These are phyloP conservation scores for Pleurotus tuber-regium DNA, from an alignment of 768 basidiomycete genomes.

Conservation along the genomic window DNA sequence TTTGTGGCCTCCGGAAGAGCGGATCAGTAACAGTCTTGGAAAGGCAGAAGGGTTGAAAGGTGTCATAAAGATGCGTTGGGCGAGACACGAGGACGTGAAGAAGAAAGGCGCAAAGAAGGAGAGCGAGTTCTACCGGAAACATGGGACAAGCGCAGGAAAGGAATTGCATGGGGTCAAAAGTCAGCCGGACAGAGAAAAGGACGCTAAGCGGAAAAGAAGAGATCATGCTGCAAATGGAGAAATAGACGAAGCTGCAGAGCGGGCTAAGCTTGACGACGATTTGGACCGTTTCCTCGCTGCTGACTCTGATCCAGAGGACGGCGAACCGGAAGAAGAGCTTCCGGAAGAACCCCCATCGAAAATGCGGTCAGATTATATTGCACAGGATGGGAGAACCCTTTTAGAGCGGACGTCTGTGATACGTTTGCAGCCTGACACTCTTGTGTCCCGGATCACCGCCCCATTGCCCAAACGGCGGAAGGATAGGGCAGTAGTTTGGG, in stretches of 20 bases:
- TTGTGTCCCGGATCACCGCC: slow-evolving; percentile 45
- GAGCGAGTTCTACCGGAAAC: slow-evolving; percentile 78
- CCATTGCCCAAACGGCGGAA: slow-evolving; percentile 32
- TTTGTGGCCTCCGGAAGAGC: slow-evolving; percentile 78
- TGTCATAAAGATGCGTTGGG: slow-evolving; percentile 73
- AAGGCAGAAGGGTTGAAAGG: slow-evolving; percentile 68
- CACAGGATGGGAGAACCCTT: slow-evolving; percentile 46
- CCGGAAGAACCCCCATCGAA: slow-evolving; percentile 46
- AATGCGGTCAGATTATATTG: slow-evolving; percentile 68
- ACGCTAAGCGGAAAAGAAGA: slow-evolving; percentile 21
- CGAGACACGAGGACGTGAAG: slow-evolving; percentile 68
- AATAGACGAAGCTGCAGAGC: slow-evolving; percentile 29
- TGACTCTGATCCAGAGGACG: slow-evolving; percentile 29
- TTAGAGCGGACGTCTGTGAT: slow-evolving; percentile 54
- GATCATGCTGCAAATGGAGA: slow-evolving; percentile 32
- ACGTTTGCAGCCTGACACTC: slow-evolving; percentile 33
- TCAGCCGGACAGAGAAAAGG: slow-evolving; percentile 31
- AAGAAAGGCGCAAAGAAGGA: slow-evolving; percentile 68
- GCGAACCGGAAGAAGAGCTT: slow-evolving; percentile 13
- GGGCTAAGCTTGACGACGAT: slow-evolving; percentile 58
- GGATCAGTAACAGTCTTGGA: slow-evolving; percentile 70
- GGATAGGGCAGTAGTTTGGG: slow-evolving; percentile 19
- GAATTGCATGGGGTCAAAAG: slow-evolving; percentile 34
- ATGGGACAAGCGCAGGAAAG: slow-evolving; percentile 66
- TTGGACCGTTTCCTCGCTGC: slow-evolving; percentile 66